Evolutionary conservation across 345 rosid species (phyloP).

Genomic region (Salix exigua): DNA sequence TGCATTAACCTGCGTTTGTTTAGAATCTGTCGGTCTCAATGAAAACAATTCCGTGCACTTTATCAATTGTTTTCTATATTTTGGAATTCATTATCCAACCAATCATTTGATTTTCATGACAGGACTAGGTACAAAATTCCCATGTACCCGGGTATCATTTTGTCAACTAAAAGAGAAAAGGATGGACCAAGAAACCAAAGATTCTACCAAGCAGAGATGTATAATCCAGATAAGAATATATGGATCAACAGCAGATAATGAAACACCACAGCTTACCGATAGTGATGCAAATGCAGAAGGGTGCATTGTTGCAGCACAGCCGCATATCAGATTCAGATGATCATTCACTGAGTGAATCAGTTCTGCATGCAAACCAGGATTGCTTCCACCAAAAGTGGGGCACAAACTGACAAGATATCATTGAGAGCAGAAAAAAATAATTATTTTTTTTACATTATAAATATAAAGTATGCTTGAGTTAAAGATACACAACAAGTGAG

Average conservation of each 20-base stretch:
- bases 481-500: not conserved
- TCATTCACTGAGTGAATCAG: conserved; percentile 75
- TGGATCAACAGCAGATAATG: not conserved
- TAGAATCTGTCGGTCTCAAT: not conserved
- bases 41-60: not conserved
- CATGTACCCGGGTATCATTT: not conserved
- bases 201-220: not conserved
- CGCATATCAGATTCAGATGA: conserved; percentile 69
- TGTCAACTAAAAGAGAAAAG: not conserved
- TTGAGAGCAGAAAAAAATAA: not conserved
- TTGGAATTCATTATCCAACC: not conserved
- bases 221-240: not conserved
- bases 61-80: not conserved
- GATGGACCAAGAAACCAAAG: conserved; percentile 1
- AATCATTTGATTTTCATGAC: not conserved
- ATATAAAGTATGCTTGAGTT: not conserved
- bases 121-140: not conserved
- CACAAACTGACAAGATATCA: conserved; percentile 45
- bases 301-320: conserved; percentile 53
- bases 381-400: conserved; percentile 89
- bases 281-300: conserved; percentile 80
- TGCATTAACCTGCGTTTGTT: not conserved
- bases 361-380: conserved; percentile 76
- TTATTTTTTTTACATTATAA: not conserved
- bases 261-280: conserved; percentile 49